Conservation (phyloP, 2,329 filamentous ascomycete genomes). For the Cytospora piceae region DNA sequence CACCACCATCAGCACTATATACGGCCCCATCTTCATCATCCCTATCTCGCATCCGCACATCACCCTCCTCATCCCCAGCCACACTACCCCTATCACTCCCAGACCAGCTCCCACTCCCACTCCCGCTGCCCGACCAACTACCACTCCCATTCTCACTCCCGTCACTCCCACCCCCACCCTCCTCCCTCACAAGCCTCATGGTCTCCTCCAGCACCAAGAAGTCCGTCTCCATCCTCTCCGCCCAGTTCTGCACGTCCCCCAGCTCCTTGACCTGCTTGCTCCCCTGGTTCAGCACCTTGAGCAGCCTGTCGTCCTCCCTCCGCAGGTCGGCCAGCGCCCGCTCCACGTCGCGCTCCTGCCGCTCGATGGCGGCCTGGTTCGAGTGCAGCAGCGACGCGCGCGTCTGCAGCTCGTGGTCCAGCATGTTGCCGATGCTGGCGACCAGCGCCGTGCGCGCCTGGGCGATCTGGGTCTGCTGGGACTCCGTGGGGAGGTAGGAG, state of each 20-base stretch:
- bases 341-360: slow-evolving; percentile 68
- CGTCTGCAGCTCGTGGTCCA: slow-evolving; percentile 69
- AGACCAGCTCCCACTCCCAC: slow-evolving; percentile 29
- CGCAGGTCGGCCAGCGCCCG: slow-evolving; percentile 63
- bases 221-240: slow-evolving; percentile 75
- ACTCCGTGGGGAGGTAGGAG: slow-evolving; percentile 46
- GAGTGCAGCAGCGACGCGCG: slow-evolving; percentile 71
- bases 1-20: neutral
- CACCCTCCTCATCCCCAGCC: slow-evolving; percentile 31
- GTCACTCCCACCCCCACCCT: slow-evolving; percentile 33
- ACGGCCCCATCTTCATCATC: neutral
- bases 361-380: slow-evolving; percentile 66
- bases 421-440: slow-evolving; percentile 68
- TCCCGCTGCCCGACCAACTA: slow-evolving; percentile 37
- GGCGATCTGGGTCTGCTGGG: slow-evolving; percentile 52
- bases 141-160: slow-evolving; percentile 38
- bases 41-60: slow-evolving; percentile 27
- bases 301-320: slow-evolving; percentile 67
- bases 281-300: slow-evolving; percentile 65
- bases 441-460: slow-evolving; percentile 63
- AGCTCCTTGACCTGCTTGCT: slow-evolving; percentile 70
- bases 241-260: slow-evolving; percentile 56
- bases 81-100: slow-evolving; percentile 30
- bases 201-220: slow-evolving; percentile 69
- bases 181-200: slow-evolving; percentile 55